Conservation (phyloP, 768 basidiomycete species). For the Boletus rubescentipes region DNA sequence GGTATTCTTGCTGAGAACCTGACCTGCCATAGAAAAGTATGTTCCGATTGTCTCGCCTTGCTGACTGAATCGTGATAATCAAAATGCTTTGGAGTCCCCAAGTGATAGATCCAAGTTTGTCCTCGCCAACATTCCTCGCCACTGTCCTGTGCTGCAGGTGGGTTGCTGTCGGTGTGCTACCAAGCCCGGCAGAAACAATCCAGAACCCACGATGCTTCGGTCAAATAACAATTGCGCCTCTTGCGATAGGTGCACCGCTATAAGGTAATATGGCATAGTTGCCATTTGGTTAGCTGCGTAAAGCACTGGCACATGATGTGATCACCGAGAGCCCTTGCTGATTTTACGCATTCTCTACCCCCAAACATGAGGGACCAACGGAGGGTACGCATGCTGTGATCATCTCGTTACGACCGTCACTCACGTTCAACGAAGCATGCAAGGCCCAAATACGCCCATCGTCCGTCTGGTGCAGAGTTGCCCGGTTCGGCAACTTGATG, state of each 20-base stretch:
- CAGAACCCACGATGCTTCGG: neutral
- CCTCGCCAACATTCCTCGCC: neutral
- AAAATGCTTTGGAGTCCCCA: neutral
- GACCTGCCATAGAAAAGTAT: neutral
- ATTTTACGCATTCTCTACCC: neutral
- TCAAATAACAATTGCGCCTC: neutral
- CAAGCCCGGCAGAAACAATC: neutral
- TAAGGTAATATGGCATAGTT: too few species aligned
- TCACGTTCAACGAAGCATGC: neutral
- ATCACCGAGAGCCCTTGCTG: neutral
- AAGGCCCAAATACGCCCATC: neutral
- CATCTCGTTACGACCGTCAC: neutral
- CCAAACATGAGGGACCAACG: neutral
- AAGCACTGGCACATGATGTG: neutral
- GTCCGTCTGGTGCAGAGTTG: slow-evolving; percentile 11
- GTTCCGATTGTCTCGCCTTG: neutral
- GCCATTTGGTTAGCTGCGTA: neutral
- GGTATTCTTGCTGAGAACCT: neutral
- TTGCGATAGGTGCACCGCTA: neutral
- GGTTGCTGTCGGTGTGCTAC: neutral
- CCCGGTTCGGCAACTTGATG: neutral
- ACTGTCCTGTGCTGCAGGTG: neutral
- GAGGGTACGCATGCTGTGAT: neutral
- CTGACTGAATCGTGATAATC: neutral
- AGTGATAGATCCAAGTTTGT: neutral